Percentiles rank a stretch among this genome's conserved stretches.
These are phyloP conservation scores for Botrytis galanthina DNA, from an alignment of 2,329 filamentous ascomycete species.

Conservation along the genomic window DNA sequence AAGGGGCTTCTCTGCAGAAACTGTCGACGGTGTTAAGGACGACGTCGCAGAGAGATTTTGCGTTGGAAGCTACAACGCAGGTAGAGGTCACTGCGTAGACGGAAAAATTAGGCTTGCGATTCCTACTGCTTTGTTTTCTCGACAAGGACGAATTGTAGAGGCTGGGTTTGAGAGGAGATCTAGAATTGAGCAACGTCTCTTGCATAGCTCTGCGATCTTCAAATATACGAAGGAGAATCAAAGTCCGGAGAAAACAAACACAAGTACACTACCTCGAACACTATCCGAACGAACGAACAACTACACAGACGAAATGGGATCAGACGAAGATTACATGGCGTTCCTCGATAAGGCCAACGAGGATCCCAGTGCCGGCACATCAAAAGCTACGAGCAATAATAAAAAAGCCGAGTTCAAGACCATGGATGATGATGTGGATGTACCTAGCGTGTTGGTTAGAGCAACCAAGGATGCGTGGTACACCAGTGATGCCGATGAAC, in stretches of 20 bases:
- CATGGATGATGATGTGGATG: constrained; percentile 51
- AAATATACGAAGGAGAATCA: background rate
- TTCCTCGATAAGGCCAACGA: constrained; percentile 87
- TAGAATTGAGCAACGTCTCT: background rate
- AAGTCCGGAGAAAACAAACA: background rate
- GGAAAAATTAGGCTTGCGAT: constrained; percentile 6
- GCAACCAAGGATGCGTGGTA: constrained; percentile 63
- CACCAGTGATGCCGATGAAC: constrained; percentile 79
- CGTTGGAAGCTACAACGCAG: background rate
- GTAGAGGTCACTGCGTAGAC: background rate
- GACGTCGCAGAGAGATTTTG: background rate
- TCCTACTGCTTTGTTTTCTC: background rate
- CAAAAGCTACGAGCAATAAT: constrained; percentile 34
- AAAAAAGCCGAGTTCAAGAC: constrained; percentile 48
- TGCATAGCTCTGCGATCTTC: background rate
- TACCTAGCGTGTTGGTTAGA: constrained; percentile 58
- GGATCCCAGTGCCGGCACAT: constrained; percentile 63
- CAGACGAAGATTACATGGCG: constrained; percentile 77
- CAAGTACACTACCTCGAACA: background rate
- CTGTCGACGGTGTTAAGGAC: background rate
- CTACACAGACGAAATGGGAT: constrained; percentile 53
- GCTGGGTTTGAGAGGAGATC: background rate
- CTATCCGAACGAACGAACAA: background rate
- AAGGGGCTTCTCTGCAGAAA: constrained; percentile 2
- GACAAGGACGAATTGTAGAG: background rate